Base-by-base conservation (phyloP, 164 flowering plant genomes). In the Nymphaea colorata region DNA sequence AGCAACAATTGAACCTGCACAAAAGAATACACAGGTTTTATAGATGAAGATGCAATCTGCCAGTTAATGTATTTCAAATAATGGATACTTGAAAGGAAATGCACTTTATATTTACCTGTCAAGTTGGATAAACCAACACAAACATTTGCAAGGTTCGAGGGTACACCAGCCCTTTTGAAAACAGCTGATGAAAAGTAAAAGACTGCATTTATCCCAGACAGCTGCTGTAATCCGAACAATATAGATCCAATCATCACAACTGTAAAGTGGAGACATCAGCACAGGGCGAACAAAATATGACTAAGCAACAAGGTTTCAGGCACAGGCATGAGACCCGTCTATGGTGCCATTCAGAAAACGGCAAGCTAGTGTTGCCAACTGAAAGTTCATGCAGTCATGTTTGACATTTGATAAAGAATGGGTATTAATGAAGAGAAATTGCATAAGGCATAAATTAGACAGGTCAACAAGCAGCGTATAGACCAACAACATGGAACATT, bases 171-270 rank as follows among this genome's bases (percentile, higher is more conserved):
- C 59, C 77, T 80, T 69, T 73, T 84, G 68, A 89, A 89, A 68
- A 89, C 91, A 59, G 84, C 68, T 3, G 95, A 83, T 55, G 95
- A 89, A 77, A 85, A 89, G 76, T 85, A 89, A 79, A 89, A 85
- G 4, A 89, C 84, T 73, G 95, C 90, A 79, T 89, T 89, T 83
- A 89, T 87, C 36, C 95, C 95, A 69, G 95, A 85, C 7, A 89
- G 82, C 81, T 89, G 95, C 73, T 89, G 95, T 67, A 89, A 84
- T 68, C 84, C 88, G 77, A 78, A 89, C 70, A 89, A 80, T 69
- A 71, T 44, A 68, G 95, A 85, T 66, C 99, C 99, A 85, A 92
- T 86, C 82, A 85, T 86, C 78, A 95, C 91, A 81, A 95, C 99
- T 95, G 99, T 67, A 87, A 87, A 87, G 83, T 71, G 76, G 82